Base-by-base conservation (phyloP, 345 rosid species). In the Eucalyptus lansdowneana region DNA sequence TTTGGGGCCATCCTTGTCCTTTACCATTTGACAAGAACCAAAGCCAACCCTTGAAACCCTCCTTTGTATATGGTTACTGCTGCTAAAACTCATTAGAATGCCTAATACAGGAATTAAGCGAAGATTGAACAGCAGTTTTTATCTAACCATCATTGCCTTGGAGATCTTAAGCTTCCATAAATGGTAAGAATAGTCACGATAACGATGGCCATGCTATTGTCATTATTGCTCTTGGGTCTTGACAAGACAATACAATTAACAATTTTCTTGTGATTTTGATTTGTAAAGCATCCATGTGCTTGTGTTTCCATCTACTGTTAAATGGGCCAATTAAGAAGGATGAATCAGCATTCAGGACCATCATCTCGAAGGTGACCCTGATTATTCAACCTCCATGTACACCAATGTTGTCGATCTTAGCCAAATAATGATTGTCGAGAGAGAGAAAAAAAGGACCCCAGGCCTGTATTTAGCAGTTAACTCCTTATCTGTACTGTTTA, bases 101-200 rank as follows among this genome's bases (percentile, higher is more conserved):
- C 54, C 16, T 53, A 53, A 29, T 80, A 8, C 87, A 45, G 54
- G 50, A 37, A 53, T 40, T 45, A 81, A 50, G 88, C 29, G 81
- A 15, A 29, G 91, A 47, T 88, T 42, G 11, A 88, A 62, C 56
- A 83, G 87, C 17, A 29, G 19, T 88, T 50, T 42, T 58, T 34
- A 72, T 80, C 37, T 14, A 44, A 90, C 6, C 47, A 92, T 92
- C 87, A 92, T 89, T 90, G 92, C 86, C 86, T 67, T 86, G 88
- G 87, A 91, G 93, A 91, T 92, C 58, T 89, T 91, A 91, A 91
- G 92, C 89, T 93, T 91, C 94, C 89, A 90, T 87, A 45, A 89
- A 90, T 67, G 90, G 93, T 87, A 90, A 87, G 91, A 87, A 86
- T 29, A 86, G 62, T 69, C 88, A 83, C 88, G 91, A 92, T 86